phyloP scores from a whole-genome alignment of 768 basidiomycete genomes.

The Boletus rubescentipes region DNA sequence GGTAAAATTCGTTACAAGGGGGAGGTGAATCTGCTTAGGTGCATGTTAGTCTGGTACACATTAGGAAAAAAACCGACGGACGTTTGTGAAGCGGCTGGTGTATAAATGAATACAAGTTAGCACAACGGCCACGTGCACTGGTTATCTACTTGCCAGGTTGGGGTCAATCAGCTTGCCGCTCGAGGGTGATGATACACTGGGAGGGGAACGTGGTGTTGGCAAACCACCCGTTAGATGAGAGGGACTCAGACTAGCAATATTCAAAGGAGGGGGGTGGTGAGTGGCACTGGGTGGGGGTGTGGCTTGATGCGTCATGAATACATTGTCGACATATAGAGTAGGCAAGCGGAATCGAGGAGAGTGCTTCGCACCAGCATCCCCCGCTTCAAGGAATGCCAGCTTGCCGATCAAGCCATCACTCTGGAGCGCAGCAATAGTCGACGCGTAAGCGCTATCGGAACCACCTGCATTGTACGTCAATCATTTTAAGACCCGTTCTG shows the following conservation, averaged over 20 bases:
- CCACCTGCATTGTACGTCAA: constrained; percentile 44
- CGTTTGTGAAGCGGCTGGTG: constrained; percentile 75
- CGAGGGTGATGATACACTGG: constrained; percentile 31
- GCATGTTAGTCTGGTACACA: constrained; percentile 2
- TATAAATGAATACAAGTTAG: constrained; percentile 9
- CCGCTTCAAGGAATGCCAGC: constrained; percentile 58
- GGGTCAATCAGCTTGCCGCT: constrained; percentile 53
- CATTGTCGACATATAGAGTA: constrained; percentile 49
- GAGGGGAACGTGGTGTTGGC: constrained; percentile 65
- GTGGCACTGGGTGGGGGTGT: constrained; percentile 23
- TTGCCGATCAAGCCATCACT: constrained; percentile 65
- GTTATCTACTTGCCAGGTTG: constrained; percentile 48
- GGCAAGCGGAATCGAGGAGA: constrained; percentile 51
- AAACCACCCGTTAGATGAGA: constrained; percentile 57
- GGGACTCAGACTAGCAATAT: constrained; percentile 39
- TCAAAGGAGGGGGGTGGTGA: constrained; percentile 48
- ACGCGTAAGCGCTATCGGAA: constrained; percentile 52
- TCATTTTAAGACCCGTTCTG: not conserved
- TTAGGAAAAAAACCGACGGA: constrained; percentile 35
- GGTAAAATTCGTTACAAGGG: constrained; percentile 82
- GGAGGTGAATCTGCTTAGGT: constrained; percentile 65
- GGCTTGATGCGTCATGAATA: constrained; percentile 40
- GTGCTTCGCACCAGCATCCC: constrained; percentile 41
- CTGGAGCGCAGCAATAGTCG: constrained; percentile 57
- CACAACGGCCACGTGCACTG: not conserved